These are phyloP conservation scores for Chenopodium album DNA, from an alignment of 148 eudicot species.

Conservation along the genomic window DNA sequence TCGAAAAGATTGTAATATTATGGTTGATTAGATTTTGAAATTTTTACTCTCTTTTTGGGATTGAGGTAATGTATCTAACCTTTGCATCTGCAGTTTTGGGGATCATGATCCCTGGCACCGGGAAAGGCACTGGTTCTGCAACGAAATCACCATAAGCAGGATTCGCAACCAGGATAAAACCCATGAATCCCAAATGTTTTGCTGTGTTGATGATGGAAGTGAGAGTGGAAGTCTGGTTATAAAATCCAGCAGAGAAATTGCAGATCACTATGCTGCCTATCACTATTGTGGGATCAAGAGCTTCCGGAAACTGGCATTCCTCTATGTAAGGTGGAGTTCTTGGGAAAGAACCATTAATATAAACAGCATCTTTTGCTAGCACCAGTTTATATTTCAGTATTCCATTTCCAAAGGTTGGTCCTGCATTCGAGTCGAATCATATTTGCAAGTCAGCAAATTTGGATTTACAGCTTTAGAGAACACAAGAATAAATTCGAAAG, in stretches of 20 bases:
- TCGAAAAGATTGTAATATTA: background rate
- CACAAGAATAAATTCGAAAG: background rate
- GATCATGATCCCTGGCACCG: slow-evolving; percentile 76
- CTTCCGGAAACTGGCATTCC: slow-evolving; percentile 86
- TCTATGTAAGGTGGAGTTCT: slow-evolving; percentile 60
- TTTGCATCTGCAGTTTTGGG: slow-evolving; percentile 65
- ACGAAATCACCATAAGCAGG: slow-evolving; percentile 75
- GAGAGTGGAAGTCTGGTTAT: slow-evolving; percentile 67
- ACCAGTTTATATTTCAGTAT: slow-evolving; percentile 65
- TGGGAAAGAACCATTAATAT: slow-evolving; percentile 56
- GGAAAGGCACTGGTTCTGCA: slow-evolving; percentile 79
- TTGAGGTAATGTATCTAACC: slow-evolving; percentile 18
- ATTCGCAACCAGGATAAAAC: slow-evolving; percentile 74
- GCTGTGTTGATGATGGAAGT: slow-evolving; percentile 65
- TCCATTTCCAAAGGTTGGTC: slow-evolving; percentile 59
- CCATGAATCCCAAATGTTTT: slow-evolving; percentile 54
- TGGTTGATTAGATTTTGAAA: background rate
- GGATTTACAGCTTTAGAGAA: background rate
- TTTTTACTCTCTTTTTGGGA: background rate
- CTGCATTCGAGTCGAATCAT: slow-evolving; percentile 30
- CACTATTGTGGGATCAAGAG: slow-evolving; percentile 59
- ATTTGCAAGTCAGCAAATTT: background rate
- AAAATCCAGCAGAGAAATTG: slow-evolving; percentile 79
- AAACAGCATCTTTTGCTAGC: slow-evolving; percentile 74
- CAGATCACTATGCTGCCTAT: slow-evolving; percentile 76